These are phyloP conservation scores for Globisporangium cystogenes DNA, from an alignment of 352 stramenopile species.

Conservation along the genomic window DNA sequence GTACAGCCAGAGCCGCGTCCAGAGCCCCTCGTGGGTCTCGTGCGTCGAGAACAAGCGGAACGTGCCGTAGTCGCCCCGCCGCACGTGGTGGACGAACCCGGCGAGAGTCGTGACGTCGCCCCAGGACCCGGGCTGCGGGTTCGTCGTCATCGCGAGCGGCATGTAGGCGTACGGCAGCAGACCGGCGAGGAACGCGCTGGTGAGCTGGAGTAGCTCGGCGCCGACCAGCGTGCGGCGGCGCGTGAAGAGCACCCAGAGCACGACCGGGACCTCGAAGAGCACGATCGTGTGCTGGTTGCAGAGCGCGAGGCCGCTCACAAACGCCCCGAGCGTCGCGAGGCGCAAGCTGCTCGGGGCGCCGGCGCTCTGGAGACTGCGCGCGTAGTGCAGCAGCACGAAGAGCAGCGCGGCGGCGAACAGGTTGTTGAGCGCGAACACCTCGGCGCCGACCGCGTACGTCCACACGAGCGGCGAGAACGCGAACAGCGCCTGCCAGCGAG, in stretches of 20 bases:
- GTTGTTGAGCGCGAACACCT: conserved; percentile 98
- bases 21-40: conserved; percentile 55
- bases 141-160: conserved; percentile 53
- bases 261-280: conserved; percentile 88
- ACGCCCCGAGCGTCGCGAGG: conserved; percentile 55
- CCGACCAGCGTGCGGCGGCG: conserved; percentile 22
- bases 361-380: conserved; percentile 1
- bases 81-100: conserved; percentile 91
- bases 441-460: conserved; percentile 92
- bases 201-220: conserved; percentile 35
- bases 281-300: conserved; percentile 97
- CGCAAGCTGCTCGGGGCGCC: conserved; percentile 6
- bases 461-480: conserved; percentile 93
- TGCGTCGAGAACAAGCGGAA: conserved; percentile 90
- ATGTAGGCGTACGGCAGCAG: conserved; percentile 84
- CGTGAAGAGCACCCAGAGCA: conserved; percentile 68
- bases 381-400: conserved; percentile 55
- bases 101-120: conserved; percentile 81
- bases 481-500: conserved; percentile 54
- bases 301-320: conserved; percentile 89
- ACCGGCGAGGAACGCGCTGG: conserved; percentile 62
- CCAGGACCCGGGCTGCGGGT: conserved; percentile 89
- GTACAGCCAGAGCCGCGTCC: conserved; percentile 69
- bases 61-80: conserved; percentile 91
- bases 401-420: conserved; percentile 83